phyloP scores from a whole-genome alignment of 2,329 filamentous ascomycete species.

The Fusarium mundagurra region DNA sequence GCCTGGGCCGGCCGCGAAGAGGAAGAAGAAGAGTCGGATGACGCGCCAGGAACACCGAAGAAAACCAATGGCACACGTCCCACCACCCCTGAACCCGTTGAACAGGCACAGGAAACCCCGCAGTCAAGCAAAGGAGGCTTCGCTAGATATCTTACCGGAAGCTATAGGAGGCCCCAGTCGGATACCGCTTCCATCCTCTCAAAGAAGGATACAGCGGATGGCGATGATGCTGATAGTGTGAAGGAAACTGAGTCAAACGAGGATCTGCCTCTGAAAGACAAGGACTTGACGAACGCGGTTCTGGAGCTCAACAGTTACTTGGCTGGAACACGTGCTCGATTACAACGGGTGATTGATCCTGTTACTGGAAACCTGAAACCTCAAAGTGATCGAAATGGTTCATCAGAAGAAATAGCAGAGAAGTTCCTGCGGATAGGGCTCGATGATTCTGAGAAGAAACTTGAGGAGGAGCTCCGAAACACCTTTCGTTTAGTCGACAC shows the following conservation, averaged over 20 bases:
- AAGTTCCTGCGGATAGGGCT: constrained; percentile 61
- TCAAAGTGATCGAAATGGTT: constrained; percentile 54
- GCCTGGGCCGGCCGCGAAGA: constrained; percentile 56
- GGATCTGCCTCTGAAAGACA: constrained; percentile 74
- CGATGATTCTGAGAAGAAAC: constrained; percentile 65
- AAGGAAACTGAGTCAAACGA: constrained; percentile 54
- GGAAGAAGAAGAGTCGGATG: constrained; percentile 51
- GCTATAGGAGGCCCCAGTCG: constrained; percentile 56
- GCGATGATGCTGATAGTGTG: constrained; percentile 65
- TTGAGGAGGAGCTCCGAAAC: constrained; percentile 75
- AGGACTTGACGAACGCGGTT: constrained; percentile 84
- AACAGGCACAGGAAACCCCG: constrained; percentile 42
- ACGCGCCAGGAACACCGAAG: constrained; percentile 43
- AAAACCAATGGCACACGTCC: constrained; percentile 43
- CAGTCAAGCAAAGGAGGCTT: constrained; percentile 58
- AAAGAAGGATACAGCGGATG: constrained; percentile 60
- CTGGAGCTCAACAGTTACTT: constrained; percentile 87
- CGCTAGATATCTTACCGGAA: constrained; percentile 62
- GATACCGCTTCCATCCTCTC: constrained; percentile 71
- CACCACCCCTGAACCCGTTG: constrained; percentile 43
- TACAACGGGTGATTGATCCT: constrained; percentile 71
- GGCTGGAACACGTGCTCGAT: constrained; percentile 79
- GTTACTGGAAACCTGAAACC: constrained; percentile 70
- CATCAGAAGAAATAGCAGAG: constrained; percentile 63
- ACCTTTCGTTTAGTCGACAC: constrained; percentile 92